A percentile compares a stretch with the other conserved stretches of the same genome.
Evolutionary conservation across 306 rosid species (phyloP).

Genomic region (Quercus agrifolia): DNA sequence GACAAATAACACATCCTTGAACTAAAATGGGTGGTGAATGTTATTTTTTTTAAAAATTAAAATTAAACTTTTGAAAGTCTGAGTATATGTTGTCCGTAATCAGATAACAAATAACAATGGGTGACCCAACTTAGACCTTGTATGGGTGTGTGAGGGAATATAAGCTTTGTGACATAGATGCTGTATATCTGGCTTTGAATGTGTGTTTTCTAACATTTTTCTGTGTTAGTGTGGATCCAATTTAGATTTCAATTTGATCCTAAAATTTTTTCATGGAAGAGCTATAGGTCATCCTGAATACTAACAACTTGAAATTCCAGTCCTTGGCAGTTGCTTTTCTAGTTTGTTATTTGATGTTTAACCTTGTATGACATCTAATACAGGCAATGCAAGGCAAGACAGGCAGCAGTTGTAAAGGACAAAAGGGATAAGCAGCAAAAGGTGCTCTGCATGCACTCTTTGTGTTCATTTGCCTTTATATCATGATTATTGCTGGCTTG

Average conservation of each 20-base stretch:
- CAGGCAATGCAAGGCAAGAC: conserved; percentile 96
- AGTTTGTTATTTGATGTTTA: conserved; percentile 6
- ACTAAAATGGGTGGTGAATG: too few relatives aligned
- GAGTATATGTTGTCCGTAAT: too few relatives aligned
- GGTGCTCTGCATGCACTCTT: conserved; percentile 37
- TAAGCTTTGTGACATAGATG: not conserved
- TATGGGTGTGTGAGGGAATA: not conserved
- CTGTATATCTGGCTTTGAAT: not conserved
- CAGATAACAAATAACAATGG: too few relatives aligned
- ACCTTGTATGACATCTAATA: conserved; percentile 10
- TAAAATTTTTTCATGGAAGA: not conserved
- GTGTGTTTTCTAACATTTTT: not conserved
- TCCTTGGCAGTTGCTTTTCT: not conserved
- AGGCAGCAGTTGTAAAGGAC: conserved; percentile 79
- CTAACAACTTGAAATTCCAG: not conserved
- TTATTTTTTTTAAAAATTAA: too few relatives aligned
- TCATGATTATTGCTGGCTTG: not conserved
- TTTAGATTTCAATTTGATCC: not conserved
- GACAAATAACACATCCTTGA: too few relatives aligned
- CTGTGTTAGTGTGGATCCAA: not conserved
- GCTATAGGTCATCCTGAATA: not conserved
- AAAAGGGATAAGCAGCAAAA: conserved; percentile 93
- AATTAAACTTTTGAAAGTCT: too few relatives aligned
- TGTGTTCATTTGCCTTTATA: not conserved
- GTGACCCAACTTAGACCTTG: not conserved